phyloP scores from a whole-genome alignment of 2,329 filamentous ascomycete genomes.

The Mycosphaerella sp. region DNA sequence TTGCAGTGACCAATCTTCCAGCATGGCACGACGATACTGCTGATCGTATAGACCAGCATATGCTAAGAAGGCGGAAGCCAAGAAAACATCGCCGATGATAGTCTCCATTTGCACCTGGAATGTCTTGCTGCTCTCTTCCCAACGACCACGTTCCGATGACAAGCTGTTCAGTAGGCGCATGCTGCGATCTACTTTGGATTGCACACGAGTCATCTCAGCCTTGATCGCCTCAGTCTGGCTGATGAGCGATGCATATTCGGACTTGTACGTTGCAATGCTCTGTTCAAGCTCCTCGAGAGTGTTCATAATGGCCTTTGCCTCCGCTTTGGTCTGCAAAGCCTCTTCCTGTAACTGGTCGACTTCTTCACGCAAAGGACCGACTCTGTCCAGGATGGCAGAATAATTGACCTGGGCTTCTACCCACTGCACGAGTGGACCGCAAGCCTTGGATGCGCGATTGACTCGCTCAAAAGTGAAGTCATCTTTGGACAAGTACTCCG shows the following conservation, averaged over 20 bases:
- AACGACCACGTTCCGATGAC: slow-evolving; percentile 84
- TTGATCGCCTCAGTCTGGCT: slow-evolving; percentile 98
- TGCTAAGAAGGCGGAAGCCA: slow-evolving; percentile 94
- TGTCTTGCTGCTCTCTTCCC: slow-evolving; percentile 96
- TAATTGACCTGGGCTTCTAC: slow-evolving; percentile 94
- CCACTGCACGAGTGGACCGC: slow-evolving; percentile 95
- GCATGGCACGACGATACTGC: slow-evolving; percentile 94
- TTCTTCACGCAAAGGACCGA: slow-evolving; percentile 86
- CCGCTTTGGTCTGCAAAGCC: slow-evolving; percentile 84
- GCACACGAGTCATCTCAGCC: slow-evolving; percentile 87
- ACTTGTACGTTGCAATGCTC: slow-evolving; percentile 93
- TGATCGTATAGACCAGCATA: slow-evolving; percentile 98
- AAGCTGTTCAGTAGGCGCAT: slow-evolving; percentile 89
- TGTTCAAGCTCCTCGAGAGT: slow-evolving; percentile 76
- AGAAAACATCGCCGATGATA: slow-evolving; percentile 87
- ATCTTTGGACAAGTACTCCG: slow-evolving; percentile 83
- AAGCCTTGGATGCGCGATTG: slow-evolving; percentile 92
- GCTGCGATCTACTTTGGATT: slow-evolving; percentile 97
- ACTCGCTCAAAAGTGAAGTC: slow-evolving; percentile 97
- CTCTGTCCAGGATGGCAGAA: slow-evolving; percentile 91
- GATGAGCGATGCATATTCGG: slow-evolving; percentile 89
- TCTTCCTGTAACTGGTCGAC: slow-evolving; percentile 80
- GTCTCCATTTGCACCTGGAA: slow-evolving; percentile 98
- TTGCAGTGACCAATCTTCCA: slow-evolving; percentile 95
- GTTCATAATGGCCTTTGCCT: slow-evolving; percentile 84